phyloP scores from a whole-genome alignment of 1,284 basidiomycete species.

The Cryptococcus sp. region DNA sequence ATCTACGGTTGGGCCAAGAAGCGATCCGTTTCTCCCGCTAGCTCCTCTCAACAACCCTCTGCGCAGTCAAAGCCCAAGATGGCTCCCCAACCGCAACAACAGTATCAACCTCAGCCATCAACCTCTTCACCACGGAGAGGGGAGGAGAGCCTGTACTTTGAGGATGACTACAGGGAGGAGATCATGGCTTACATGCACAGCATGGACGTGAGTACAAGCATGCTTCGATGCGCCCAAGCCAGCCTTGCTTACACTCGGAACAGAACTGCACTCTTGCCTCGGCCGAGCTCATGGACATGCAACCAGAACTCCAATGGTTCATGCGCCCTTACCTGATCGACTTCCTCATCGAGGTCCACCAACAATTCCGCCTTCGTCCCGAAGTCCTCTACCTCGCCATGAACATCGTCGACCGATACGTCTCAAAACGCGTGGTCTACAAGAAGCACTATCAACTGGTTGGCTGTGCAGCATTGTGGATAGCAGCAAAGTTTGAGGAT shows the following conservation, averaged over 20 bases:
- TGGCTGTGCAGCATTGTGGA: constrained; percentile 97
- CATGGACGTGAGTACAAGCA: constrained; percentile 79
- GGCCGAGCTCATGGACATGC: constrained; percentile 94
- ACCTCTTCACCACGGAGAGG: constrained; percentile 16
- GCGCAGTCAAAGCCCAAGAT: constrained; percentile 20
- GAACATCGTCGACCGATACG: constrained; percentile 99
- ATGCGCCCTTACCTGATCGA: constrained; percentile 99
- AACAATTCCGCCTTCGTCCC: constrained; percentile 91
- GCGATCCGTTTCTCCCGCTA: constrained; percentile 42
- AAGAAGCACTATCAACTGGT: constrained; percentile 99
- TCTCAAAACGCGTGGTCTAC: constrained; percentile 96
- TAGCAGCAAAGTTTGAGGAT: constrained; percentile 99
- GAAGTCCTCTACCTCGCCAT: constrained; percentile 98
- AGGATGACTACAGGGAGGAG: constrained; percentile 94
- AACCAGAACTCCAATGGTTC: constrained; percentile 94
- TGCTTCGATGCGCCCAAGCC: neutral
- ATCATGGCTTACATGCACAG: constrained; percentile 90
- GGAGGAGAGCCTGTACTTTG: constrained; percentile 59
- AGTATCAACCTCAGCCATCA: constrained; percentile 21
- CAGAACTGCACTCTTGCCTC: constrained; percentile 84
- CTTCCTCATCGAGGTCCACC: constrained; percentile 98
- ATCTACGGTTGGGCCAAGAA: constrained; percentile 47
- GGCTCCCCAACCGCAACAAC: constrained; percentile 13
- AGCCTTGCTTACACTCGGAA: constrained; percentile 8
- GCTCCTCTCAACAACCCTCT: constrained; percentile 15